A percentile compares a stretch with the other conserved stretches of the same genome.
Evolutionary conservation across 108 stramenopile genomes (phyloP).

Genomic region (Cyclotella baltica): DNA sequence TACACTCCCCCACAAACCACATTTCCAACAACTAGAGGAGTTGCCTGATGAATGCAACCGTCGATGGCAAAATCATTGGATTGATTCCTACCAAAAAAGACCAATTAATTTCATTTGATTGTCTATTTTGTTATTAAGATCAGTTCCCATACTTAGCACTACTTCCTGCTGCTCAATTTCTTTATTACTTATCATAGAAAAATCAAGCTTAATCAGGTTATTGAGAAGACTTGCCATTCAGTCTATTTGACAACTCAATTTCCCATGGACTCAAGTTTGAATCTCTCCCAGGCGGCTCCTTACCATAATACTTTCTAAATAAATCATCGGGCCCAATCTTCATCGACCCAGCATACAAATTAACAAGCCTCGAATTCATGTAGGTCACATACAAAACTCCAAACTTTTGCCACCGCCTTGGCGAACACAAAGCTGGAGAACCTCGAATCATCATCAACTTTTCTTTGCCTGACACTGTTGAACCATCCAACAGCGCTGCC

Average conservation of each 20-base stretch:
- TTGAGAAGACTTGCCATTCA: constrained; percentile 7
- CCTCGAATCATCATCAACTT: constrained; percentile 58
- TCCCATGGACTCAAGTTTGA: constrained; percentile 38
- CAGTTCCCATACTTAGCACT: too few species aligned
- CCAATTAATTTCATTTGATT: too few species aligned
- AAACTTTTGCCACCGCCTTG: constrained; percentile 86
- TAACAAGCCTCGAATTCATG: constrained; percentile 71
- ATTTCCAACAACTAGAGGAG: too few species aligned
- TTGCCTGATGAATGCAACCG: too few species aligned
- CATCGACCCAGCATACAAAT: constrained; percentile 58
- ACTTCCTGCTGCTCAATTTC: too few species aligned
- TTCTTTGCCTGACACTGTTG: constrained; percentile 29
- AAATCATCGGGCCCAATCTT: constrained; percentile 59
- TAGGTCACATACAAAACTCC: constrained; percentile 76
- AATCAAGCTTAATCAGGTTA: background rate
- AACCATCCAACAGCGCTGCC: constrained; percentile 38
- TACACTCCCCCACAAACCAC: too few species aligned
- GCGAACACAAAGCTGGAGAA: constrained; percentile 67
- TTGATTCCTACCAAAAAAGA: too few species aligned
- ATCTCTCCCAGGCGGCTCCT: constrained; percentile 37
- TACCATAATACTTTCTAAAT: constrained; percentile 68
- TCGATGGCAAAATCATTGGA: too few species aligned
- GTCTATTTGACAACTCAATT: constrained; percentile 19
- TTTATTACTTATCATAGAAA: too few species aligned
- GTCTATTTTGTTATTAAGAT: too few species aligned